Percentiles rank a stretch among this genome's conserved stretches.
phyloP scores from a whole-genome alignment of 495 filamentous ascomycete genomes.

The Hyaloscypha variabilis region DNA sequence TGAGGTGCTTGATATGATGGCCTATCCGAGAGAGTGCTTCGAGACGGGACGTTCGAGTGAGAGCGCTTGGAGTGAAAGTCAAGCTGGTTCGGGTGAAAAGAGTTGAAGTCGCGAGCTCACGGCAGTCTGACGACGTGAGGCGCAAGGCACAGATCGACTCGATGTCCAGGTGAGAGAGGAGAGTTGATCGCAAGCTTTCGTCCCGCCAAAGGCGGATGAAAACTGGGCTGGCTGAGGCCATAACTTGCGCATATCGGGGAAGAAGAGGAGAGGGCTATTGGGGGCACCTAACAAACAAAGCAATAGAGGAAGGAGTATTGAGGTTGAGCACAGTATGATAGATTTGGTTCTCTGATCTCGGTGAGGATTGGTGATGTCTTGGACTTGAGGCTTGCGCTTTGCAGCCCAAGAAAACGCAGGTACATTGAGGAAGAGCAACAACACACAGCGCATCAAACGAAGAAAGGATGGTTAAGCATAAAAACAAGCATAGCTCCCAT shows the following conservation, averaged over 20 bases:
- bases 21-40: slow-evolving; percentile 73
- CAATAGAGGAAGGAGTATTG: neutral
- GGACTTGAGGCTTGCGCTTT: slow-evolving; percentile 4
- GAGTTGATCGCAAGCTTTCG: slow-evolving; percentile 46
- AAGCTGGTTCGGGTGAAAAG: slow-evolving; percentile 58
- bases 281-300: slow-evolving; percentile 7
- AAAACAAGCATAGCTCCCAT: slow-evolving; percentile 10
- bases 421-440: slow-evolving; percentile 1
- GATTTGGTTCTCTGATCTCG: neutral
- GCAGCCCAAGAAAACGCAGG: neutral
- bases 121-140: slow-evolving; percentile 50
- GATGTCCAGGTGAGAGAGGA: slow-evolving; percentile 52
- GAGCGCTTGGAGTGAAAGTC: slow-evolving; percentile 69
- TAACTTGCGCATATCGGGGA: slow-evolving; percentile 33
- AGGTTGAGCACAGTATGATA: neutral
- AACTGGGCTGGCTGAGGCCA: slow-evolving; percentile 30
- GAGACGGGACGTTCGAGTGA: slow-evolving; percentile 67
- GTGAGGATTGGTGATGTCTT: slow-evolving; percentile 7
- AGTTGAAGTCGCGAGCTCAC: slow-evolving; percentile 52
- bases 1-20: slow-evolving; percentile 68
- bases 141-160: slow-evolving; percentile 53
- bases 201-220: slow-evolving; percentile 53
- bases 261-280: slow-evolving; percentile 5
- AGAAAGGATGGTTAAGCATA: neutral
- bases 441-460: neutral